These are phyloP conservation scores for Albophoma yamanashiensis DNA, from an alignment of 2,329 filamentous ascomycete genomes.

Conservation along the genomic window DNA sequence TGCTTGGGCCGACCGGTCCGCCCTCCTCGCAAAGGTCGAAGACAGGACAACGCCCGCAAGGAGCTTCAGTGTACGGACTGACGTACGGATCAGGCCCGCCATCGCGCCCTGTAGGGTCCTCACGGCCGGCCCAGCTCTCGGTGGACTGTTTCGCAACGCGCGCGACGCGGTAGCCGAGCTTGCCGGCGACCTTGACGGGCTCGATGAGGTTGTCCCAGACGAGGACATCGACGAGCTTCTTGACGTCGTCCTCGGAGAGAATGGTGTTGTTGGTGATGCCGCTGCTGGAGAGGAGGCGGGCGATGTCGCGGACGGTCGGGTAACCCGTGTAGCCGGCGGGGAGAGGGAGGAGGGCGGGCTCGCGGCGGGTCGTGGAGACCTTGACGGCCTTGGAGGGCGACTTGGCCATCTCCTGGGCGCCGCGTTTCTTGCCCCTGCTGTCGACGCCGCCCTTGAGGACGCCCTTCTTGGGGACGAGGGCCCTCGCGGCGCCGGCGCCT, in stretches of 20 bases:
- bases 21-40: constrained; percentile 88
- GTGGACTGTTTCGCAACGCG: constrained; percentile 35
- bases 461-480: constrained; percentile 45
- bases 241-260: constrained; percentile 63
- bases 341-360: constrained; percentile 36
- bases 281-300: constrained; percentile 57
- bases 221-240: constrained; percentile 78
- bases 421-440: constrained; percentile 38
- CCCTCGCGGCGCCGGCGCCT: constrained; percentile 13
- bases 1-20: constrained; percentile 79
- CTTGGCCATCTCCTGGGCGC: constrained; percentile 28
- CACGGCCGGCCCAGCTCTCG: constrained; percentile 28
- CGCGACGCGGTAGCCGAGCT: constrained; percentile 41
- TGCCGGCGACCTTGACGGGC: constrained; percentile 38
- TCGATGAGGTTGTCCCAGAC: constrained; percentile 82
- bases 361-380: constrained; percentile 17
- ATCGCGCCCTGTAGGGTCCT: constrained; percentile 23
- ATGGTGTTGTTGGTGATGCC: constrained; percentile 64
- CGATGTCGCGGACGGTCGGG: constrained; percentile 70
- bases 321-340: constrained; percentile 65
- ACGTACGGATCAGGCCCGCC: constrained; percentile 32
- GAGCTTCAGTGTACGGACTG: constrained; percentile 78
- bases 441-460: constrained; percentile 37
- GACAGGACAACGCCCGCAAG: constrained; percentile 86
- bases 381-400: constrained; percentile 18